A percentile compares a stretch with the other conserved stretches of the same genome.
phyloP scores from a whole-genome alignment of 768 basidiomycete species.

The Pleurotus ostreatus region DNA sequence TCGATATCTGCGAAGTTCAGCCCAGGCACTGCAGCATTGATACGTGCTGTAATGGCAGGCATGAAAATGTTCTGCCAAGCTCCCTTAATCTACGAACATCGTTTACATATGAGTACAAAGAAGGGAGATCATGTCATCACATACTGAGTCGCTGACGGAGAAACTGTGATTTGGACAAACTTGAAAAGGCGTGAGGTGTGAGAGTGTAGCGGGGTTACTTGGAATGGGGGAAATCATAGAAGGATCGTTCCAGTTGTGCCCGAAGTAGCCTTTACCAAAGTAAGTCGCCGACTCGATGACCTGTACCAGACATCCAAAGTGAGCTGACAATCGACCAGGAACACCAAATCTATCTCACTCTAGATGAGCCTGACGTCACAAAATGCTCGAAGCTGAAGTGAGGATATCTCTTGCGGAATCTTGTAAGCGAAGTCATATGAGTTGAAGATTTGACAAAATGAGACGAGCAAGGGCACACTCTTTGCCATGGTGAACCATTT shows the following conservation, averaged over 20 bases:
- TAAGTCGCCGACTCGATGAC: conserved; percentile 33
- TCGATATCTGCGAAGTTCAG: conserved; percentile 27
- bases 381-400: background rate
- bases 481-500: background rate
- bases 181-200: conserved; percentile 37
- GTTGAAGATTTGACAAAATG: background rate
- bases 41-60: conserved; percentile 27
- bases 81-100: conserved; percentile 10
- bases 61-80: conserved; percentile 30
- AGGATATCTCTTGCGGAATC: background rate
- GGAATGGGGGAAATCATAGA: conserved; percentile 17
- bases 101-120: background rate
- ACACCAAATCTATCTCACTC: background rate
- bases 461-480: background rate
- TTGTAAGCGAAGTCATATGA: background rate
- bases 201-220: conserved; percentile 28
- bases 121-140: conserved; percentile 21
- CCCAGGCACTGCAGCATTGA: conserved; percentile 28
- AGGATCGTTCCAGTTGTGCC: conserved; percentile 22
- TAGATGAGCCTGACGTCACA: background rate
- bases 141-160: conserved; percentile 18
- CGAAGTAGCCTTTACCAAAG: conserved; percentile 35
- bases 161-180: conserved; percentile 25
- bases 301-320: background rate
- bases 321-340: background rate